These are phyloP conservation scores for Giardia duodenalis DNA, from an alignment of 208 protist species.

Conservation along the genomic window DNA sequence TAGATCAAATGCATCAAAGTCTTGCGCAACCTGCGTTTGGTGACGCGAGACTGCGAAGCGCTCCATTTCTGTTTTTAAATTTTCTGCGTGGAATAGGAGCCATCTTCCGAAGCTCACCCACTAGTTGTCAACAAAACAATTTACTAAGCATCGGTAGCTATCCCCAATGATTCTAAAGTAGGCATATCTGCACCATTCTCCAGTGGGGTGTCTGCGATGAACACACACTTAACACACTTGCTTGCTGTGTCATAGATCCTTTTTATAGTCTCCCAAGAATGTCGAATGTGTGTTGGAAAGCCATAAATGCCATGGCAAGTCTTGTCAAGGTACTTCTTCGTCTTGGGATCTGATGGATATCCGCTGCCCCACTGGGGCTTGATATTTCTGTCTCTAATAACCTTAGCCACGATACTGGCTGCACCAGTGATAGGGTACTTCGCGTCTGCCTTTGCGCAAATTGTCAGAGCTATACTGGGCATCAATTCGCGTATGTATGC, in stretches of 20 bases:
- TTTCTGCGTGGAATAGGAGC: too few relatives aligned
- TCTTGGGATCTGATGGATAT: conserved; percentile 37
- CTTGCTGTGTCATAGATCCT: conserved; percentile 31
- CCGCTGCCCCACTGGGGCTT: conserved; percentile 14
- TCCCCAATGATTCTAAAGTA: too few relatives aligned
- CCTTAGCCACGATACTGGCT: conserved; percentile 72
- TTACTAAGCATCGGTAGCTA: too few relatives aligned
- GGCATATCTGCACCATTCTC: too few relatives aligned
- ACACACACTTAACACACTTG: conserved; percentile 13
- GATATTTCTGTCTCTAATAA: conserved; percentile 29
- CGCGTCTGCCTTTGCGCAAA: conserved; percentile 66
- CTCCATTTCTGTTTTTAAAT: too few relatives aligned
- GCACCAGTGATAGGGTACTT: conserved; percentile 68
- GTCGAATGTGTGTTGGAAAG: conserved; percentile 38
- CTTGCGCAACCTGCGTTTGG: neutral
- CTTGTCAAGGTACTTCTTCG: conserved; percentile 29
- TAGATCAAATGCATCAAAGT: neutral
- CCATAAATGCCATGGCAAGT: conserved; percentile 44
- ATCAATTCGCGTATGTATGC: conserved; percentile 57
- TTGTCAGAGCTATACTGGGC: conserved; percentile 59
- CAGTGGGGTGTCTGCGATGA: neutral
- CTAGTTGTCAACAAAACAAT: too few relatives aligned
- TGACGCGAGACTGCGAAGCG: too few relatives aligned
- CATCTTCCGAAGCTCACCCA: too few relatives aligned
- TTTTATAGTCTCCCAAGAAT: conserved; percentile 45